These are phyloP conservation scores for Peronospora farinosa DNA, from an alignment of 352 stramenopile species.

Conservation along the genomic window DNA sequence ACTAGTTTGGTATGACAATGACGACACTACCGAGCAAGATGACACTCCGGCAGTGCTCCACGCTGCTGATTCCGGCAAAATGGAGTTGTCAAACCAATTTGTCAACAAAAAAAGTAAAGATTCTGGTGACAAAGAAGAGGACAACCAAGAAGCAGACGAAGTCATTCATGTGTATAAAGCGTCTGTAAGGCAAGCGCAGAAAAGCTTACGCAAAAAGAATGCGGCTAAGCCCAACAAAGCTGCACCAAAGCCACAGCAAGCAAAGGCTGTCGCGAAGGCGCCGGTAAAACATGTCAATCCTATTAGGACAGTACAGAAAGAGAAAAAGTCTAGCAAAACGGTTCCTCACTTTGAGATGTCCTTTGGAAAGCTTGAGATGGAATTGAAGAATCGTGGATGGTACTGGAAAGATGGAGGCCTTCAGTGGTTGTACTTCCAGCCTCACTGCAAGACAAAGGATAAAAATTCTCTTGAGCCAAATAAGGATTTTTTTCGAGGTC, in stretches of 20 bases:
- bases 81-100: constrained; percentile 12
- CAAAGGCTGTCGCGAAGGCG: constrained; percentile 1
- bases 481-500: constrained; percentile 51
- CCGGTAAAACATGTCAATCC: constrained; percentile 1
- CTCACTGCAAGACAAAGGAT: constrained; percentile 34
- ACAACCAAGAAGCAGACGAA: constrained; percentile 24
- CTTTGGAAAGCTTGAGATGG: constrained; percentile 54
- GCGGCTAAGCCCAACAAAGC: constrained; percentile 1
- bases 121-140: constrained; percentile 6
- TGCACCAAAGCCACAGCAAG: constrained; percentile 6
- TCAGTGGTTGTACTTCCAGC: constrained; percentile 55
- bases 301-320: background rate
- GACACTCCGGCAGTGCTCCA: constrained; percentile 4
- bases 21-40: constrained; percentile 5
- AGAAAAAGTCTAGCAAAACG: constrained; percentile 16
- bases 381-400: constrained; percentile 53
- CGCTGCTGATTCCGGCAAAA: constrained; percentile 20
- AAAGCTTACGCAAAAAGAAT: constrained; percentile 1
- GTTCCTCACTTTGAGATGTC: constrained; percentile 57
- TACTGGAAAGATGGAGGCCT: constrained; percentile 43
- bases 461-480: constrained; percentile 19
- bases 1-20: constrained; percentile 12
- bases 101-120: constrained; percentile 10
- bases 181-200: background rate
- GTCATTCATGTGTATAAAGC: background rate